A percentile compares a stretch with the other conserved stretches of the same genome.
Evolutionary conservation across 768 basidiomycete genomes (phyloP).

Genomic region (Russula olivacea): DNA sequence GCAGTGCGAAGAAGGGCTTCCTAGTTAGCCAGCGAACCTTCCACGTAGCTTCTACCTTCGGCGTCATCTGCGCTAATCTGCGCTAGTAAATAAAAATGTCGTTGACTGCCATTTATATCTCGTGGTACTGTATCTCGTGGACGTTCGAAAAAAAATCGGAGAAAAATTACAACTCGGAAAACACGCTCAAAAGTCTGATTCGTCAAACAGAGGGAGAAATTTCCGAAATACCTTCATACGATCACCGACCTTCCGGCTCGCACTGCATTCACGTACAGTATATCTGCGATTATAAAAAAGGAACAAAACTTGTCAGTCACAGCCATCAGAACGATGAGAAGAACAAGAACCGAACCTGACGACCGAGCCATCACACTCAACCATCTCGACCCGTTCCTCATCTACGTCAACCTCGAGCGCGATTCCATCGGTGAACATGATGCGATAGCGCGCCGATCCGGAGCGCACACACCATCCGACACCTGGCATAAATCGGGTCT

Average conservation of each 20-base stretch:
- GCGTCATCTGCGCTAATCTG: no score
- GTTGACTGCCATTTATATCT: no score
- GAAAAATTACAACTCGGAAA: no score
- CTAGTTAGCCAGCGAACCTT: no score
- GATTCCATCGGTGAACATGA: constrained; percentile 42
- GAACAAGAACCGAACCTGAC: constrained; percentile 24
- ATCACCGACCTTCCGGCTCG: constrained; percentile 34
- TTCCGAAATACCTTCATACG: constrained; percentile 40
- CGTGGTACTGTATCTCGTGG: no score
- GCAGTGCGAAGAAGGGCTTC: no score
- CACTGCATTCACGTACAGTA: constrained; percentile 33
- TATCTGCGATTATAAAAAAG: constrained; percentile 28
- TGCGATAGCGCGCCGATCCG: constrained; percentile 36
- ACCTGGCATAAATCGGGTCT: constrained; percentile 38
- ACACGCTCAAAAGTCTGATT: constrained; percentile 11
- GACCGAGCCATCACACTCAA: constrained; percentile 29
- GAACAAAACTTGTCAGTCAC: background rate
- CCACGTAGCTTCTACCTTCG: no score
- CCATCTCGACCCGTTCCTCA: constrained; percentile 39
- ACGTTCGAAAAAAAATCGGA: background rate
- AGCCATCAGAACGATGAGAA: background rate
- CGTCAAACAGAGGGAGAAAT: constrained; percentile 40
- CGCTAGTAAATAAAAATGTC: no score
- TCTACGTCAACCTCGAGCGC: constrained; percentile 40
- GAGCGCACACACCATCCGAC: constrained; percentile 43